Evolutionary conservation across 352 stramenopile species (phyloP), one percentile per base, ranked within the genome.

Genomic region (Pythium insidiosum): DNA sequence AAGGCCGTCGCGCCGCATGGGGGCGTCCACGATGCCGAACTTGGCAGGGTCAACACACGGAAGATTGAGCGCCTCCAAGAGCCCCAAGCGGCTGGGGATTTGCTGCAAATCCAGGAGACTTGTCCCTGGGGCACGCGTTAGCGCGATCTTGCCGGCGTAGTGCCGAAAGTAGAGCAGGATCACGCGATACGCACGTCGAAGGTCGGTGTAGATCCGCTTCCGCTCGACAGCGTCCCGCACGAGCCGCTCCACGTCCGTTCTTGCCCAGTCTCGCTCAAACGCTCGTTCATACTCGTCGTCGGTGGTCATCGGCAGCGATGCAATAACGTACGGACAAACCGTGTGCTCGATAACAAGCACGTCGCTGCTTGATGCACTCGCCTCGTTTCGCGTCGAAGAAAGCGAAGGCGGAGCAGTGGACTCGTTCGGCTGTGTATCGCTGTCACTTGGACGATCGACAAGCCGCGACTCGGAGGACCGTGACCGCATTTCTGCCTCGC

Each of bases 11-110:
- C 75, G 70, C 5, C 54, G 63, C 12, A 85, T 29, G 0, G 72
- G 63, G 5, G 60, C 50, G 31, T 85, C 68, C 0, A 52, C 65
- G 41, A 85, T 39, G 19, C 63, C 75, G 16, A 67, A 79, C 50
- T 66, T 64, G 13, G 37, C 24, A 3, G 66, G 41, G 31, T 88
- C 75, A 1, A 79, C 57, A 20, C 53, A 68, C 33, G 53, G 56
- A 4, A 88, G 59, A 40, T 74, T 84, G 29, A 88, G 55, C 21
- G 80, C 73, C 31, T 85, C 70, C 2, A 88, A 49, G n/a, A 85
- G 38, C 19, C 56, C 61, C n/a, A 65, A 11, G 24, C 61, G 64
- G 50, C 61, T 76, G 16, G 69, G 58, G 33, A 83, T 55, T 31
- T 79, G 65, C 36, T 74, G 62, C 2, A 83, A 47, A 1, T 67